Conservation (phyloP, 2,329 filamentous ascomycete genomes). For the Colletotrichum tofieldiae region DNA sequence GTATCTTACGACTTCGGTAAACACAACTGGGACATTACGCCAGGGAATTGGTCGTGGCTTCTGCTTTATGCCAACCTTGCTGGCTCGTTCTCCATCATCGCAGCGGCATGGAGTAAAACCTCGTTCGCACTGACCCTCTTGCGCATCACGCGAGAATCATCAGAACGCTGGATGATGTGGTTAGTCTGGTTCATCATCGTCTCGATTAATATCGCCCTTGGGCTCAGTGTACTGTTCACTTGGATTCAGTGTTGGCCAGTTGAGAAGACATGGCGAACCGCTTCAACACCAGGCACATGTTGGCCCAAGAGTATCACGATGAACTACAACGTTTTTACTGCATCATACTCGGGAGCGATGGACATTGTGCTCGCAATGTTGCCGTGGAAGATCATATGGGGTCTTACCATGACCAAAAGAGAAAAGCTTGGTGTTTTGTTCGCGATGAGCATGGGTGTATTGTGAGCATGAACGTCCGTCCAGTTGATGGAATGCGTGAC, state of each 20-base stretch:
- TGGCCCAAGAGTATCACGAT: constrained; percentile 49
- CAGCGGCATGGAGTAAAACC: constrained; percentile 49
- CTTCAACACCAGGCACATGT: constrained; percentile 45
- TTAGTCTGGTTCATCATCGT: constrained; percentile 49
- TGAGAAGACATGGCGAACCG: constrained; percentile 47
- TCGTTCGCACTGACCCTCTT: constrained; percentile 51
- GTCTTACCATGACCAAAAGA: constrained; percentile 55
- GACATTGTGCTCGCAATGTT: constrained; percentile 59
- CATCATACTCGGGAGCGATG: constrained; percentile 54
- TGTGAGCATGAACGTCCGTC: constrained; percentile 49
- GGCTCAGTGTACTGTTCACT: constrained; percentile 45
- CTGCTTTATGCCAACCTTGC: constrained; percentile 43
- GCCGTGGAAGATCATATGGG: constrained; percentile 60
- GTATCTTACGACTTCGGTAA: constrained; percentile 42
- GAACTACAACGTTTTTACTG: constrained; percentile 50
- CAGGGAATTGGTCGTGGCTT: constrained; percentile 36
- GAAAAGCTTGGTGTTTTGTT: constrained; percentile 59
- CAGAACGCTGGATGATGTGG: constrained; percentile 45
- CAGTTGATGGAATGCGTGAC: neutral
- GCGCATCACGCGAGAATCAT: constrained; percentile 45
- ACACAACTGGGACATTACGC: constrained; percentile 39
- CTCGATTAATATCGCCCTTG: constrained; percentile 46
- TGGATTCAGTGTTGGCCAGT: constrained; percentile 49
- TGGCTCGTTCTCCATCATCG: constrained; percentile 45
- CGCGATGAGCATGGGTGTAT: constrained; percentile 60